phyloP scores from a whole-genome alignment of 2,329 filamentous ascomycete genomes.

The Pseudophaeomoniella oleicola region DNA sequence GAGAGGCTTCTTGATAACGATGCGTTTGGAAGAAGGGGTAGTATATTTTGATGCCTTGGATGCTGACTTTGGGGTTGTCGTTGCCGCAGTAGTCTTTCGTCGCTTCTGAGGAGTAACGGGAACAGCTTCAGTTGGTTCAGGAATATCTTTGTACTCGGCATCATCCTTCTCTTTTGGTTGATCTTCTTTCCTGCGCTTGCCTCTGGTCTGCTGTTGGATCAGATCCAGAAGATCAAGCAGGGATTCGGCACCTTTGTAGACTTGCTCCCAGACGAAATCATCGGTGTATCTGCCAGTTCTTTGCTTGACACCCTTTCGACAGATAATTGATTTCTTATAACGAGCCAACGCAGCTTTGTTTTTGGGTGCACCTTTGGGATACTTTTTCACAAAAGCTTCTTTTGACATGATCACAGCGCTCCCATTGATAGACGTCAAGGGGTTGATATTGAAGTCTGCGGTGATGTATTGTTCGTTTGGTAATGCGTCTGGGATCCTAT shows the following conservation, averaged over 20 bases:
- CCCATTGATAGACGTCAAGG: conserved; percentile 77
- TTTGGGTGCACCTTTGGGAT: conserved; percentile 61
- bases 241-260: conserved; percentile 53
- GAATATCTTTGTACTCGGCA: conserved; percentile 10
- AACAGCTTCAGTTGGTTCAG: conserved; percentile 17
- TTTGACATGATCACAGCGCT: conserved; percentile 69
- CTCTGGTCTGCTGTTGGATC: conserved; percentile 59
- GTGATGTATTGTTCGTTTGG: conserved; percentile 89
- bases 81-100: conserved; percentile 33
- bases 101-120: conserved; percentile 42
- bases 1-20: conserved; percentile 70
- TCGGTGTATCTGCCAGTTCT: conserved; percentile 82
- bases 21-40: conserved; percentile 52
- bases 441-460: conserved; percentile 72
- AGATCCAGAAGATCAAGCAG: conserved; percentile 51
- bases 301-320: conserved; percentile 76
- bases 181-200: conserved; percentile 27
- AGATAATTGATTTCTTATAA: conserved; percentile 77
- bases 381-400: conserved; percentile 49
- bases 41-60: conserved; percentile 34
- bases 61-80: conserved; percentile 24
- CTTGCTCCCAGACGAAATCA: conserved; percentile 81
- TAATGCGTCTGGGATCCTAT: conserved; percentile 53
- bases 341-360: conserved; percentile 45
- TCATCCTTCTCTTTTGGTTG: conserved; percentile 14